These are phyloP conservation scores for Eragrostis tef DNA, from an alignment of 202 grass and related monocot genomes.

Conservation along the genomic window DNA sequence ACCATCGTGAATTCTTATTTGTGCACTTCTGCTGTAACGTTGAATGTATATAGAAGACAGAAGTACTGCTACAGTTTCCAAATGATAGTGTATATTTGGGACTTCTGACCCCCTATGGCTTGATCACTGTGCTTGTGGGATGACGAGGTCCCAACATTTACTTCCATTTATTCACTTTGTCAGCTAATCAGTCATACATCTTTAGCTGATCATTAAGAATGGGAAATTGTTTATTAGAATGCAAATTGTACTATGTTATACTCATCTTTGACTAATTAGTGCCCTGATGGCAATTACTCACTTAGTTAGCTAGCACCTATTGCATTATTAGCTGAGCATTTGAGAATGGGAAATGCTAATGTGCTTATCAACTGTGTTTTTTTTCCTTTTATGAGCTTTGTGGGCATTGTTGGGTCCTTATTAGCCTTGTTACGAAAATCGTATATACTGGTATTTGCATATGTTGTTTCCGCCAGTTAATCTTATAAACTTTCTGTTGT, in stretches of 20 bases:
- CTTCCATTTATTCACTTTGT: slow-evolving; percentile 44
- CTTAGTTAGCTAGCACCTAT: too few species aligned
- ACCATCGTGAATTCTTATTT: background rate
- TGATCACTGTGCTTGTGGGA: slow-evolving; percentile 20
- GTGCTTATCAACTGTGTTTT: too few species aligned
- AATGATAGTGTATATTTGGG: background rate
- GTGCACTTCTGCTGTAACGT: too few species aligned
- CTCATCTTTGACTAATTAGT: background rate
- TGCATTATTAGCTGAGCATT: too few species aligned
- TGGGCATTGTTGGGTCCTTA: background rate
- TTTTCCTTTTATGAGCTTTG: background rate
- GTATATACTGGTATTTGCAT: background rate
- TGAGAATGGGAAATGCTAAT: too few species aligned
- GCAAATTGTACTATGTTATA: background rate
- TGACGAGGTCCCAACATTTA: slow-evolving; percentile 37
- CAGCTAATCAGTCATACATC: background rate
- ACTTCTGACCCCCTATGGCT: slow-evolving; percentile 11
- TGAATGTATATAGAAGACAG: too few species aligned
- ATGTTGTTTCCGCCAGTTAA: too few species aligned
- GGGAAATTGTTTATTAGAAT: background rate
- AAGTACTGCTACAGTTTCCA: background rate
- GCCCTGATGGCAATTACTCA: too few species aligned
- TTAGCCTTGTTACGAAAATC: background rate
- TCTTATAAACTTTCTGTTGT: background rate
- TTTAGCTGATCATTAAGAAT: slow-evolving; percentile 50